phyloP scores from a whole-genome alignment of 2,329 filamentous ascomycete genomes.

The Exophiala lecanii-corni region DNA sequence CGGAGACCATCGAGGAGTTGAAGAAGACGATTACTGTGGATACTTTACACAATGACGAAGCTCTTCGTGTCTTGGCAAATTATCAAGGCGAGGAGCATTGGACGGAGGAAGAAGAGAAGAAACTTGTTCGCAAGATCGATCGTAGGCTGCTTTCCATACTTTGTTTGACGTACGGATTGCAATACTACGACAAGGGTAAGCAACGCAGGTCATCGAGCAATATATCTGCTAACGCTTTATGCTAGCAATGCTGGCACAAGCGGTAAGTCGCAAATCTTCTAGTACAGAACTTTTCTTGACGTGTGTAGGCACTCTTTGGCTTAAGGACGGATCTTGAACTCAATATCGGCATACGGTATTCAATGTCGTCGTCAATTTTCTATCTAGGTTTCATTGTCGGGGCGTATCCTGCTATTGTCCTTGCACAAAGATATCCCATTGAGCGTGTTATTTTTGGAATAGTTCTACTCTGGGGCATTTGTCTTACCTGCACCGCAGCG shows the following conservation, averaged over 20 bases:
- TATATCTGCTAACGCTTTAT: too few relatives aligned
- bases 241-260: constrained; percentile 48
- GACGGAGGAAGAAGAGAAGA: constrained; percentile 43
- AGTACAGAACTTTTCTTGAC: neutral
- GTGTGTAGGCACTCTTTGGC: constrained; percentile 38
- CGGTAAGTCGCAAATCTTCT: constrained; percentile 32
- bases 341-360: constrained; percentile 39
- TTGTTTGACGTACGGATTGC: constrained; percentile 44
- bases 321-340: constrained; percentile 39
- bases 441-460: constrained; percentile 59
- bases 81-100: constrained; percentile 43
- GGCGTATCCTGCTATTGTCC: constrained; percentile 67
- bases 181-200: constrained; percentile 52
- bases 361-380: constrained; percentile 35
- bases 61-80: constrained; percentile 37
- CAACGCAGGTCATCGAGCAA: too few relatives aligned
- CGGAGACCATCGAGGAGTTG: neutral
- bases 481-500: constrained; percentile 65
- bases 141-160: constrained; percentile 47
- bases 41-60: constrained; percentile 37
- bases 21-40: constrained; percentile 25
- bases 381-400: constrained; percentile 75
- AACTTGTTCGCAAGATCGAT: constrained; percentile 35
- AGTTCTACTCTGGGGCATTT: constrained; percentile 60
- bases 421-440: constrained; percentile 62